Conservation (phyloP, 805 yeast genomes). For the Candida krabiensis region DNA sequence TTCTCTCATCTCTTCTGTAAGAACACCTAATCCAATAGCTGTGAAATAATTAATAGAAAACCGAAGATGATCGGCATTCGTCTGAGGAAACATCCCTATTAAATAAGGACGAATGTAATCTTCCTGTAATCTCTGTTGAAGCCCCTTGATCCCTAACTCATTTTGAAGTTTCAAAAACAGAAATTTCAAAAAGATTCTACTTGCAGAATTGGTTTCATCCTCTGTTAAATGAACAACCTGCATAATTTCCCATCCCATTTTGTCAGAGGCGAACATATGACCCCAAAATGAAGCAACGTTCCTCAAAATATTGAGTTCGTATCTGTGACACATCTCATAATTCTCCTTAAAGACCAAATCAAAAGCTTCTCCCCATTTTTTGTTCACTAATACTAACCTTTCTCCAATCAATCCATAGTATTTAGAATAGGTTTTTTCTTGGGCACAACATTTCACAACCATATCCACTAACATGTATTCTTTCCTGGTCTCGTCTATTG, state of each 20-base stretch:
- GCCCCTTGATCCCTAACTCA: conserved; percentile 62
- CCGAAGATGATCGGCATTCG: conserved; percentile 51
- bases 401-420: conserved; percentile 79
- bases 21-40: conserved; percentile 82
- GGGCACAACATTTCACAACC: conserved; percentile 77
- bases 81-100: conserved; percentile 65
- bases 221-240: conserved; percentile 61
- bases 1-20: conserved; percentile 82
- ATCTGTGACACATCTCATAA: conserved; percentile 60
- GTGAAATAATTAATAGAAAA: conserved; percentile 90
- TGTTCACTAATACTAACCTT: conserved; percentile 51
- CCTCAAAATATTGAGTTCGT: conserved; percentile 71
- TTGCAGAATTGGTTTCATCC: conserved; percentile 71
- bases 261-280: conserved; percentile 70
- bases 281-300: conserved; percentile 87
- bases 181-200: conserved; percentile 78
- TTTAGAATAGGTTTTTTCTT: conserved; percentile 84
- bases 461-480: conserved; percentile 64
- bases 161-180: conserved; percentile 76
- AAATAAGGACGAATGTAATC: conserved; percentile 49
- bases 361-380: conserved; percentile 60
- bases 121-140: conserved; percentile 53
- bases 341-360: conserved; percentile 50
- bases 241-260: conserved; percentile 63
- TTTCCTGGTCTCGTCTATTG: conserved; percentile 39